Evolutionary conservation across 2,329 filamentous ascomycete species (phyloP).

Genomic region (Apiospora hydei): DNA sequence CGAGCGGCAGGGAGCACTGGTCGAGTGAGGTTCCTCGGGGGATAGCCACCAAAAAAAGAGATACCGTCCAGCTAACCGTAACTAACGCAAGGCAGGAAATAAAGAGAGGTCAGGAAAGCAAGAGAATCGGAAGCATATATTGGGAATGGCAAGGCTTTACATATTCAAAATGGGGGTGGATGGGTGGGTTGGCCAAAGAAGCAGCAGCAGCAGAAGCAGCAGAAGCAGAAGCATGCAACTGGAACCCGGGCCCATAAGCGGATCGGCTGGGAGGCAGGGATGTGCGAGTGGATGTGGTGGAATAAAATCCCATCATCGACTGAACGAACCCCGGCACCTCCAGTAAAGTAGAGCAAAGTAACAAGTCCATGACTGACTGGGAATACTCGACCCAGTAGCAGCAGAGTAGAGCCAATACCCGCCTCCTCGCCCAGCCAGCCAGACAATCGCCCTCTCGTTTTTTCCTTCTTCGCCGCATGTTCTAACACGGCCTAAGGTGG

Average conservation of each 20-base stretch:
- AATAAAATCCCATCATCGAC: constrained; percentile 21
- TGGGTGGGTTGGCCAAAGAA: constrained; percentile 18
- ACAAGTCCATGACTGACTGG: neutral
- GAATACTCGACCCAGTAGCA: neutral
- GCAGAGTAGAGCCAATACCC: neutral
- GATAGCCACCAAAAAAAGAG: neutral
- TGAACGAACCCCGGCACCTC: constrained; percentile 1
- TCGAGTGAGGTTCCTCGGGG: neutral
- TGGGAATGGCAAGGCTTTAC: constrained; percentile 9
- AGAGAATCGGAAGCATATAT: constrained; percentile 6
- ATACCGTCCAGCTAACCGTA: constrained; percentile 16
- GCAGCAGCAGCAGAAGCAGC: neutral
- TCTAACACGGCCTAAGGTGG: constrained; percentile 5
- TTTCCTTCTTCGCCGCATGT: neutral
- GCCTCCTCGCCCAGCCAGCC: neutral
- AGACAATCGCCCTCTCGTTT: neutral
- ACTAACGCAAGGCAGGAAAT: neutral
- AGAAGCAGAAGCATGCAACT: neutral
- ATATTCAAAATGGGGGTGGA: constrained; percentile 13
- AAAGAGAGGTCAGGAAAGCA: constrained; percentile 2
- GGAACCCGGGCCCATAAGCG: constrained; percentile 9
- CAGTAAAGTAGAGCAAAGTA: neutral
- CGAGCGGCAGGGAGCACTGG: constrained; percentile 9
- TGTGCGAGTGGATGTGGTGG: constrained; percentile 12
- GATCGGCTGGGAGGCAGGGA: constrained; percentile 17